These are phyloP conservation scores for Xylaria acuta DNA, from an alignment of 495 filamentous ascomycete genomes.

Conservation along the genomic window DNA sequence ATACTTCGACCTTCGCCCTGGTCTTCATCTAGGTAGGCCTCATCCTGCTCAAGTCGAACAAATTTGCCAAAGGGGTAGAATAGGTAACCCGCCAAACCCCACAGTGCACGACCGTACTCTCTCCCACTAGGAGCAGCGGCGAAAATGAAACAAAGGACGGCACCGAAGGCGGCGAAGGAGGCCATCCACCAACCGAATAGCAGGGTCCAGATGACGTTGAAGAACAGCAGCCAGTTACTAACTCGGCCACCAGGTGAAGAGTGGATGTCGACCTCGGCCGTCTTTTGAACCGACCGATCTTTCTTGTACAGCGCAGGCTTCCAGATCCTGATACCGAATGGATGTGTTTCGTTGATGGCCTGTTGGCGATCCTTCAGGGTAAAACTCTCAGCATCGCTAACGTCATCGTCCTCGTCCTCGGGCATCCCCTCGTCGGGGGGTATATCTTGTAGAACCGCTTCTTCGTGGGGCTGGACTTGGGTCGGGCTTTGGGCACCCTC, in stretches of 20 bases:
- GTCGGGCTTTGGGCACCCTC: constrained; percentile 35
- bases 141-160: constrained; percentile 78
- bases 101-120: constrained; percentile 86
- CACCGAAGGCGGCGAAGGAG: constrained; percentile 72
- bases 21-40: constrained; percentile 94
- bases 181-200: constrained; percentile 98
- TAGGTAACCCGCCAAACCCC: constrained; percentile 83
- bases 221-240: constrained; percentile 78
- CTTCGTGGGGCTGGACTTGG: constrained; percentile 45
- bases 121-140: constrained; percentile 77
- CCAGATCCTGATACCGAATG: constrained; percentile 98
- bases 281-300: constrained; percentile 92
- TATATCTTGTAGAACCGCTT: constrained; percentile 31
- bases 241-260: constrained; percentile 90
- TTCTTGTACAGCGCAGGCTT: constrained; percentile 99
- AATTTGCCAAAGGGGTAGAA: constrained; percentile 98
- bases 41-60: constrained; percentile 89
- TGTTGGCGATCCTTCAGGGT: constrained; percentile 92
- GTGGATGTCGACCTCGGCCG: constrained; percentile 96
- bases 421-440: constrained; percentile 39
- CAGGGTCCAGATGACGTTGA: constrained; percentile 89
- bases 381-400: constrained; percentile 83
- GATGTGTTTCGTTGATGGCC: constrained; percentile 98
- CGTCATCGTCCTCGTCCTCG: constrained; percentile 60
- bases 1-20: constrained; percentile 99